Evolutionary conservation across 768 basidiomycete genomes (phyloP).

Genomic region (Russula lepida): DNA sequence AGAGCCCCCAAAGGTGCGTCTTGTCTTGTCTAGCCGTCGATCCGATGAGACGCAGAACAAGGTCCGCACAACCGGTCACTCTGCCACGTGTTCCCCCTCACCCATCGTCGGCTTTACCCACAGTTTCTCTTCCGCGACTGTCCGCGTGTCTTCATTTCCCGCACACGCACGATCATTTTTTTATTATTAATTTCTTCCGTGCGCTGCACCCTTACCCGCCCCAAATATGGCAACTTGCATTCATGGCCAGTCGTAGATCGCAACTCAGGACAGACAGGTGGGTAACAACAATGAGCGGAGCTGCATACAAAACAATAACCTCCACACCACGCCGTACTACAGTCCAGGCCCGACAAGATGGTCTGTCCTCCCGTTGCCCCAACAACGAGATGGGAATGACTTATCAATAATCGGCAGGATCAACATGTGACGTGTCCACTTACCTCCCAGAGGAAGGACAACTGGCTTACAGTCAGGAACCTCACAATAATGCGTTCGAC

Average conservation of each 20-base stretch:
- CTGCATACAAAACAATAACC: not conserved
- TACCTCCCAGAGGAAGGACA: conserved; percentile 70
- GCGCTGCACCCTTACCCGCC: not conserved
- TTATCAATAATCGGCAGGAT: conserved; percentile 5
- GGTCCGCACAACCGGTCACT: not conserved
- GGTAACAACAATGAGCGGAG: conserved; percentile 9
- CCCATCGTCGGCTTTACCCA: conserved; percentile 1
- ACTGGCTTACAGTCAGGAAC: conserved; percentile 61
- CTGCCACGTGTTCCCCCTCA: not conserved
- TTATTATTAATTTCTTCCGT: not conserved
- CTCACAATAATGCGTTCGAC: conserved; percentile 66
- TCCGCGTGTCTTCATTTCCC: conserved; percentile 13
- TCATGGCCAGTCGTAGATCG: too few relatives aligned
- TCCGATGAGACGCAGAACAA: conserved; percentile 8
- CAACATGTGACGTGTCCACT: conserved; percentile 25
- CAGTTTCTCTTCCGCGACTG: conserved; percentile 18
- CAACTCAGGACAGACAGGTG: not conserved
- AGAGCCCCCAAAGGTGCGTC: conserved; percentile 2
- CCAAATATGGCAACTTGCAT: not conserved
- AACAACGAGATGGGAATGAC: conserved; percentile 4
- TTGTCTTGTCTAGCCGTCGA: conserved; percentile 15
- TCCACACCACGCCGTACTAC: conserved; percentile 3
- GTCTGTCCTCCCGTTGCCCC: conserved; percentile 17
- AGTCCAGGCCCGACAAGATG: conserved; percentile 12
- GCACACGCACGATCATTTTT: not conserved